phyloP scores from a whole-genome alignment of 1,139 yeast genomes.

The Candida sanyaensis region DNA sequence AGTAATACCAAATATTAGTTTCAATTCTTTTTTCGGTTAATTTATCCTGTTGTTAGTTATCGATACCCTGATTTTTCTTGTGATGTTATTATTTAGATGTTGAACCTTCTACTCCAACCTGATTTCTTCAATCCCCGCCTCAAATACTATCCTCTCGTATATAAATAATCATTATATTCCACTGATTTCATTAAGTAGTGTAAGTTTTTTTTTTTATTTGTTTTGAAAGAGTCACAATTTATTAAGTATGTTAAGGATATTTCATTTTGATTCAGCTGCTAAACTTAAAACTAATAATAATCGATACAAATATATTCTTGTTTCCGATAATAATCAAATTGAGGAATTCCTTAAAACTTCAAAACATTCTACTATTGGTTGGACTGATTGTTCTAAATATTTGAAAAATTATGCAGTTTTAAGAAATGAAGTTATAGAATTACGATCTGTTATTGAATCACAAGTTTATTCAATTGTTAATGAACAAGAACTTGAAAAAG shows the following conservation, averaged over 20 bases:
- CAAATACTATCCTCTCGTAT: no score
- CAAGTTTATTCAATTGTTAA: background rate
- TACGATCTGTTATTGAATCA: background rate
- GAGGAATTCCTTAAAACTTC: background rate
- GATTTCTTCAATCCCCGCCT: no score
- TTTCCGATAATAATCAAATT: background rate
- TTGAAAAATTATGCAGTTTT: slow-evolving; percentile 1
- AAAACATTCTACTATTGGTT: background rate
- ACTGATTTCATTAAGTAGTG: no score
- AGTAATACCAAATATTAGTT: no score
- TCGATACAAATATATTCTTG: slow-evolving; percentile 1
- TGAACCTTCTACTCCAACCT: no score
- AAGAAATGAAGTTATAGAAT: background rate
- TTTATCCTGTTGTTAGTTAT: no score
- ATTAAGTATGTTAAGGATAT: background rate
- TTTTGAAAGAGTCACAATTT: no score
- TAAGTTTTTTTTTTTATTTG: no score
- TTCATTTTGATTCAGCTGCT: background rate
- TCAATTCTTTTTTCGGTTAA: no score
- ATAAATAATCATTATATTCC: no score
- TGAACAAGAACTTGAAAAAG: slow-evolving; percentile 3
- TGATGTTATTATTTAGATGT: no score
- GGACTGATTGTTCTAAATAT: slow-evolving; percentile 1
- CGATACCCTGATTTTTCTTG: no score
- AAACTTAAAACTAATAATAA: background rate